Conservation (phyloP, 1,284 basidiomycete species). For the Ceratobasidium sp. region DNA sequence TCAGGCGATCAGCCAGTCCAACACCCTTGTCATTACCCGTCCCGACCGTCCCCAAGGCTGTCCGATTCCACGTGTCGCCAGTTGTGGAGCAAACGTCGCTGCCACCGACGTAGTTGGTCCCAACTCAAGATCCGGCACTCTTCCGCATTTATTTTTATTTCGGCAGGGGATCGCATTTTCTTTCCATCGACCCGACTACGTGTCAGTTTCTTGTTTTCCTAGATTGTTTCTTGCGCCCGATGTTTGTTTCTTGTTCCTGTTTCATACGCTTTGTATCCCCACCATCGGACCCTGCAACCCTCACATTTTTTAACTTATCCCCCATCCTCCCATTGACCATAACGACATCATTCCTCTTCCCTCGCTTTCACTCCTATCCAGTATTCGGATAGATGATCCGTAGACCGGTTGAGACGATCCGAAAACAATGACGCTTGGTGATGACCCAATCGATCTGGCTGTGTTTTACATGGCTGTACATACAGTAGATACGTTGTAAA, state of each 20-base stretch:
- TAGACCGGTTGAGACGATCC: background rate
- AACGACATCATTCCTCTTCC: background rate
- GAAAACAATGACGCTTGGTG: background rate
- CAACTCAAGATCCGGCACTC: background rate
- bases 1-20: background rate
- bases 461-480: constrained; percentile 11
- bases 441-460: too few relatives aligned
- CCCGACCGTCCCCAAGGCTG: background rate
- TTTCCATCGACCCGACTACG: background rate
- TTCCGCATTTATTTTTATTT: constrained; percentile 1
- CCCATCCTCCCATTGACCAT: background rate
- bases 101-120: constrained; percentile 1
- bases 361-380: background rate
- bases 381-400: background rate
- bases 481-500: background rate
- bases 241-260: constrained; percentile 2
- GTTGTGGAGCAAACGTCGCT: constrained; percentile 4
- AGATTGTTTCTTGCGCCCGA: background rate
- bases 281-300: background rate
- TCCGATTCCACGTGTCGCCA: constrained; percentile 22
- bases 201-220: background rate
- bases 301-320: constrained; percentile 9
- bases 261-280: background rate
- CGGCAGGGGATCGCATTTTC: background rate
- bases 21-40: background rate